phyloP scores from a whole-genome alignment of 2,329 filamentous ascomycete species.

The Leptographium lundbergii region DNA sequence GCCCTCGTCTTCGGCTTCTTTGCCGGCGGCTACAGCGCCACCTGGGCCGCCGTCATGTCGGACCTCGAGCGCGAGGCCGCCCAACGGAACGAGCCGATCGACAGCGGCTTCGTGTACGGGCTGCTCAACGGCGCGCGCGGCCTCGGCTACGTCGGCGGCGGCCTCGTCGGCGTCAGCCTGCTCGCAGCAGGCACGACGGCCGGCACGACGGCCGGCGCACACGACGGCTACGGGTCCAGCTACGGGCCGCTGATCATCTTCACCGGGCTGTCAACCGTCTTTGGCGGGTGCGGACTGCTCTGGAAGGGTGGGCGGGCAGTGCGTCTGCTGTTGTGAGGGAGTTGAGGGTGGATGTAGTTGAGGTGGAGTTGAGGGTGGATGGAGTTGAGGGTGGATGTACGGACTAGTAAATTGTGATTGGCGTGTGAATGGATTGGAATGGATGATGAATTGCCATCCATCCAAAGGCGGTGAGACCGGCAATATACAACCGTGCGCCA shows the following conservation, averaged over 20 bases:
- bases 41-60: constrained; percentile 1
- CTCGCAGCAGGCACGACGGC: neutral
- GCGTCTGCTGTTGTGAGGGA: neutral
- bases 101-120: constrained; percentile 3
- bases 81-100: constrained; percentile 1
- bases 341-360: too few species aligned
- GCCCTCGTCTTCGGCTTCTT: constrained; percentile 5
- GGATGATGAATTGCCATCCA: too few species aligned
- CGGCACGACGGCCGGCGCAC: neutral
- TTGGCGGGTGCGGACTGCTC: constrained; percentile 1
- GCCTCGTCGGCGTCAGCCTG: neutral
- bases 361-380: too few species aligned
- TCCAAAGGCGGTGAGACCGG: neutral
- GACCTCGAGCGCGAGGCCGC: constrained; percentile 3
- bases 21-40: constrained; percentile 3
- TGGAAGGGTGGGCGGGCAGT: neutral
- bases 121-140: constrained; percentile 3
- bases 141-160: constrained; percentile 1
- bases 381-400: too few species aligned
- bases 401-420: too few species aligned
- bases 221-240: neutral
- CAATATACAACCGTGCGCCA: neutral
- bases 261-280: neutral
- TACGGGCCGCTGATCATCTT: constrained; percentile 3
- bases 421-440: too few species aligned